Evolutionary conservation across 2,329 filamentous ascomycete genomes (phyloP), one percentile per base, ranked within the genome.

Genomic region (Sporothrix sp.): DNA sequence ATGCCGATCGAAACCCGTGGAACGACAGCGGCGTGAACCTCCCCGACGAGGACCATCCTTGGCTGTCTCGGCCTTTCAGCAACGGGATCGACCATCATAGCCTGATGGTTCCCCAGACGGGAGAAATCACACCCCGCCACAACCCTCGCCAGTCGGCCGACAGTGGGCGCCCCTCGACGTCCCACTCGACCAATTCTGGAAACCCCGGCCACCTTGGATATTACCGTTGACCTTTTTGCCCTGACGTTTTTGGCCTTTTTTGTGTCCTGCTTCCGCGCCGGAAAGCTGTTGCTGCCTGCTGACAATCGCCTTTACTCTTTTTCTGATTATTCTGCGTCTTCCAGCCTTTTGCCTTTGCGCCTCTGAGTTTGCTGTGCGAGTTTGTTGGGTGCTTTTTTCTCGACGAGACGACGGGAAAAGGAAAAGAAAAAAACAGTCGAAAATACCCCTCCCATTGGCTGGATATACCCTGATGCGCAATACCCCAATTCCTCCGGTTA

Each of bases 11-110:
- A 68, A 95, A 96, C 70, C 90, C 90, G 55, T 97, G 91, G 91
- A 96, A 96, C 66, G 91, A 97, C 66, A 95, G 88, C 63, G 91
- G 90, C 61, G 89, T 96, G 64, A 96, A 96, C 65, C 81, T 96
- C 58, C 76, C 86, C 56, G 91, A 96, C 61, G 88, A 95, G 57
- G 89, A 96, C 59, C 79, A 80, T 65, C 75, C 76, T 35, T 83
- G 80, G 79, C 68, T 74, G 48, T 69, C 69, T 47, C 79, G 80
- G 57, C 79, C 79, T 59, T 78, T 82, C 59, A 76, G 78, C 62
- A 85, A 81, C 65, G 81, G 79, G 63, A 72, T 74, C 61, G 72
- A 83, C 65, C 75, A 74, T 63, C 75, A 74, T 62, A 85, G 83
- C 66, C 67, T 82, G 62, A 68, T 79, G 57, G 75, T 83, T 56